Percentiles rank a stretch among this genome's conserved stretches.
These are phyloP conservation scores for Chaetothyriales sp. DNA, from an alignment of 2,329 filamentous ascomycete genomes.

Conservation along the genomic window DNA sequence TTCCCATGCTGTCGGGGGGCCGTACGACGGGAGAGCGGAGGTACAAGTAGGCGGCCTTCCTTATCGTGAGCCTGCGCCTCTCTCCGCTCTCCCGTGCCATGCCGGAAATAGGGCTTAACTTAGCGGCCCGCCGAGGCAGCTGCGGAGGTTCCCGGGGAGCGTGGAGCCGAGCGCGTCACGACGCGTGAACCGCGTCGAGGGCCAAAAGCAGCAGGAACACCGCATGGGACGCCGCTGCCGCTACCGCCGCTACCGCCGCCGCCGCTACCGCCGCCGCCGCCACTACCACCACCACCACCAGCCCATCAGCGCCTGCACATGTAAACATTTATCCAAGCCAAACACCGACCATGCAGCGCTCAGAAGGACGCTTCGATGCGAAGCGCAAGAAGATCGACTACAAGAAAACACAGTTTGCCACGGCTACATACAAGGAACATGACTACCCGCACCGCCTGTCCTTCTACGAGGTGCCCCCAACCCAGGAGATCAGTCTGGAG, in stretches of 20 bases:
- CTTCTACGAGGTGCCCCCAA: conserved; percentile 79
- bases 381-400: conserved; percentile 70
- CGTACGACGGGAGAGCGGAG: not conserved
- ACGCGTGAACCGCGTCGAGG: conserved; percentile 1
- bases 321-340: not conserved
- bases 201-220: no score
- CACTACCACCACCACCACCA: not conserved
- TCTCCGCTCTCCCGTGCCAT: not conserved
- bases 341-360: conserved; percentile 27
- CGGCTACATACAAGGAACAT: conserved; percentile 59
- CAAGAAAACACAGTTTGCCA: conserved; percentile 76
- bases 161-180: not conserved
- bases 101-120: no score
- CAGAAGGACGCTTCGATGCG: conserved; percentile 35
- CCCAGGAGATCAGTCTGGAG: conserved; percentile 86
- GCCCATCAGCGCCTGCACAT: not conserved
- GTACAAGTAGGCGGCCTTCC: not conserved
- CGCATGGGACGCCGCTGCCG: not conserved
- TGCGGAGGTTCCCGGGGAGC: no score
- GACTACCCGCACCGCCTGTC: conserved; percentile 79
- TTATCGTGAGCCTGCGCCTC: not conserved
- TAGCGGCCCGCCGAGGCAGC: no score
- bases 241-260: no score
- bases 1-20: not conserved
- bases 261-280: no score